A percentile compares a stretch with the other conserved stretches of the same genome.
Evolutionary conservation across 1,139 yeast species (phyloP).

Genomic region (Taiozyma onychis): DNA sequence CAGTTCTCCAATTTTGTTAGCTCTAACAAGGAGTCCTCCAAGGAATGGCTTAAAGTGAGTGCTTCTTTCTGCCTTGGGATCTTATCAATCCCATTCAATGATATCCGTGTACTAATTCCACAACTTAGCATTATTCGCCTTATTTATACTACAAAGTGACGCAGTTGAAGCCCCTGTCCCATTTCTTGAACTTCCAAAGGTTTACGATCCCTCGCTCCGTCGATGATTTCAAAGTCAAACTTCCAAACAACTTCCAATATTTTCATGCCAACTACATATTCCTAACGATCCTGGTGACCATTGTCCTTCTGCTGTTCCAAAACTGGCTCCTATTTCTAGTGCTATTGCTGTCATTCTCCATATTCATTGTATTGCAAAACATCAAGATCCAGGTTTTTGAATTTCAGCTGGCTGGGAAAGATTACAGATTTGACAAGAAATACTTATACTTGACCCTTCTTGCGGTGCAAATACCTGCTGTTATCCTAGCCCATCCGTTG

Average conservation of each 20-base stretch:
- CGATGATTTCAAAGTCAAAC: slow-evolving; percentile 3
- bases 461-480: slow-evolving; percentile 2
- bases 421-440: slow-evolving; percentile 1
- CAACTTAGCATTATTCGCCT: slow-evolving; percentile 4
- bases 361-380: slow-evolving; percentile 2
- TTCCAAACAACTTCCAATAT: slow-evolving; percentile 4
- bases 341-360: neutral
- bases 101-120: neutral
- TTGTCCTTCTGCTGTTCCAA: slow-evolving; percentile 3
- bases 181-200: slow-evolving; percentile 6
- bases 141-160: slow-evolving; percentile 10
- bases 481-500: slow-evolving; percentile 4
- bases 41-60: neutral
- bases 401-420: neutral
- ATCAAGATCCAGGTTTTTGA: slow-evolving; percentile 2
- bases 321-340: slow-evolving; percentile 7
- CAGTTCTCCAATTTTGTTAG: neutral
- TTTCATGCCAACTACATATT: slow-evolving; percentile 12
- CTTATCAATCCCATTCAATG: neutral
- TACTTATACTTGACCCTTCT: neutral
- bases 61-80: neutral
- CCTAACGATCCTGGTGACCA: slow-evolving; percentile 1
- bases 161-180: slow-evolving; percentile 7
- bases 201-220: slow-evolving; percentile 3
- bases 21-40: neutral